Conservation (phyloP, 768 basidiomycete genomes). For the Amyloporia xantha region DNA sequence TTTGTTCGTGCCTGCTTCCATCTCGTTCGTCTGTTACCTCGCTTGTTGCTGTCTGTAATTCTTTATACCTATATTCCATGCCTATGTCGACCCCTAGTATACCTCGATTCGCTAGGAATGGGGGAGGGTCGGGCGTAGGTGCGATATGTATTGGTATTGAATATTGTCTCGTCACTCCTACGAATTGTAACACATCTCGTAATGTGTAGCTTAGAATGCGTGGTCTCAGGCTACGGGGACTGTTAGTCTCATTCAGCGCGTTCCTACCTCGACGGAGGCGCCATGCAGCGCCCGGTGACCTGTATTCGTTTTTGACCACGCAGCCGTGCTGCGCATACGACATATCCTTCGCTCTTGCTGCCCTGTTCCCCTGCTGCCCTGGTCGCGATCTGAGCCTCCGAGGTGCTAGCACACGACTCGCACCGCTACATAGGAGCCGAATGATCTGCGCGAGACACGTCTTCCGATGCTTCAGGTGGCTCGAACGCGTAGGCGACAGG, state of each 20-base stretch:
- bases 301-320: too few relatives aligned
- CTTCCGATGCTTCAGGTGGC: conserved; percentile 54
- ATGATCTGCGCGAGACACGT: conserved; percentile 27
- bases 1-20: conserved; percentile 14
- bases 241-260: too few relatives aligned
- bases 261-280: too few relatives aligned
- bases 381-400: neutral
- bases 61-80: neutral
- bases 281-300: too few relatives aligned
- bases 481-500: conserved; percentile 72
- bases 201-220: conserved; percentile 6
- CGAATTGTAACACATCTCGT: conserved; percentile 2
- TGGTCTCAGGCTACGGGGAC: too few relatives aligned
- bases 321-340: too few relatives aligned
- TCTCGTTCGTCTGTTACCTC: conserved; percentile 6
- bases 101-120: conserved; percentile 14
- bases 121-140: conserved; percentile 5
- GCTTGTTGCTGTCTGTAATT: conserved; percentile 6
- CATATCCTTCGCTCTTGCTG: neutral
- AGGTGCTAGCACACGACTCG: neutral
- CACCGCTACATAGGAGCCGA: neutral
- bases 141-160: conserved; percentile 17
- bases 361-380: too few relatives aligned
- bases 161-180: conserved; percentile 4
- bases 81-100: neutral